Percentiles rank a stretch among this genome's conserved stretches.
Conservation (phyloP, 139 green algal species). For the Closterium sp. region DNA sequence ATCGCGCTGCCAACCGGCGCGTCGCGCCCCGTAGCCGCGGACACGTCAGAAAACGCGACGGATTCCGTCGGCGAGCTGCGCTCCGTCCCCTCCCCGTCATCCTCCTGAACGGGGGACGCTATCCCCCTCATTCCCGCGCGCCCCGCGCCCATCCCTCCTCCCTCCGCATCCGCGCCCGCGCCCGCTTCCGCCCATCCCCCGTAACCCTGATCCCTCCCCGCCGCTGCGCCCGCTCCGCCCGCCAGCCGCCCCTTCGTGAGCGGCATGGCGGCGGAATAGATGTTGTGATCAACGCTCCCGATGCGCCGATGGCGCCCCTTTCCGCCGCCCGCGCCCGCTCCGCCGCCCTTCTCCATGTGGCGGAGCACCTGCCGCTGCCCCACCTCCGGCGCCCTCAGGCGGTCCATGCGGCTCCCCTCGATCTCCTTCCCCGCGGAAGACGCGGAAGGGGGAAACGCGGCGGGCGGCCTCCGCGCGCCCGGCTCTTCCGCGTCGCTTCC, state of each 20-base stretch:
- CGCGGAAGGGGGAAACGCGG: not conserved
- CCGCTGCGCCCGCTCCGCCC: not conserved
- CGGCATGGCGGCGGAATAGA: not conserved
- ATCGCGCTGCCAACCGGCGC: not conserved
- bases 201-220: not conserved
- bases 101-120: not conserved
- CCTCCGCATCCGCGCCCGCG: not conserved
- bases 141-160: not conserved
- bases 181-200: not conserved
- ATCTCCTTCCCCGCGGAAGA: not conserved
- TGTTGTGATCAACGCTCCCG: slow-evolving; percentile 1
- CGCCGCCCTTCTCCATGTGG: not conserved
- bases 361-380: not conserved
- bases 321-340: not conserved
- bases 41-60: not conserved
- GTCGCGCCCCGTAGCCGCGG: not conserved
- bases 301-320: not conserved
- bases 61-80: not conserved
- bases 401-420: not conserved
- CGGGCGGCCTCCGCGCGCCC: not conserved
- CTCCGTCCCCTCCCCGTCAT: not conserved
- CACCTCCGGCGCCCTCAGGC: not conserved
- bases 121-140: not conserved
- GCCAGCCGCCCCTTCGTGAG: not conserved
- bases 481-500: not conserved